phyloP scores from a whole-genome alignment of 208 protist species.

The Trypanosoma grayi region DNA sequence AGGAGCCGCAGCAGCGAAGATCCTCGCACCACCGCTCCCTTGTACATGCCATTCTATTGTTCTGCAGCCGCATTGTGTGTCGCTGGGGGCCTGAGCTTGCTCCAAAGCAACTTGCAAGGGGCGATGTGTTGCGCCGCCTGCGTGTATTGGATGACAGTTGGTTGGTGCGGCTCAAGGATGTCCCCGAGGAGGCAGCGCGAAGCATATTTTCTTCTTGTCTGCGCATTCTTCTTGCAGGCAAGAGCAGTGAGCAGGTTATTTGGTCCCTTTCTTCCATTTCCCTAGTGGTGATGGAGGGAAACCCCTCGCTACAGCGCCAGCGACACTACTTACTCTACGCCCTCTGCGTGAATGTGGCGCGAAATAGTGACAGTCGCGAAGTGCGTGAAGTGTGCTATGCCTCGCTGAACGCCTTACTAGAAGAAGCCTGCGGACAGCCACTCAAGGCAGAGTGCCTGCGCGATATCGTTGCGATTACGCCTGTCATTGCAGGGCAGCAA shows the following conservation, averaged over 20 bases:
- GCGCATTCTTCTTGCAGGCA: slow-evolving; percentile 32
- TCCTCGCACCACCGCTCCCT: background rate
- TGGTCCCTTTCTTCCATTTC: slow-evolving; percentile 49
- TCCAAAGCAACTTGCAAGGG: slow-evolving; percentile 33
- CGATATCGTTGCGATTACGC: slow-evolving; percentile 40
- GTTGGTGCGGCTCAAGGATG: slow-evolving; percentile 40
- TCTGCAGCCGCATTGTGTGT: slow-evolving; percentile 69
- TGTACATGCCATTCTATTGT: slow-evolving; percentile 66
- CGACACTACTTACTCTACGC: slow-evolving; percentile 73
- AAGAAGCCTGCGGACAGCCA: slow-evolving; percentile 34
- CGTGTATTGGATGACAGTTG: slow-evolving; percentile 63
- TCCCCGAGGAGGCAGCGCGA: slow-evolving; percentile 28
- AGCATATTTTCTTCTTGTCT: slow-evolving; percentile 47
- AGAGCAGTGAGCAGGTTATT: slow-evolving; percentile 36
- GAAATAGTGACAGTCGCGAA: slow-evolving; percentile 17
- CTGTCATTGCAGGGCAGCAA: slow-evolving; percentile 61
- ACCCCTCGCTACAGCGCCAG: slow-evolving; percentile 32
- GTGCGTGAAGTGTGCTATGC: slow-evolving; percentile 58
- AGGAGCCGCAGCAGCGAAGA: background rate
- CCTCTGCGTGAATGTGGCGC: slow-evolving; percentile 42
- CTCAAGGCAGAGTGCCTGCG: slow-evolving; percentile 50
- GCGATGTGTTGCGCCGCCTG: slow-evolving; percentile 39
- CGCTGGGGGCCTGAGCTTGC: slow-evolving; percentile 42
- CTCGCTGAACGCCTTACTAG: slow-evolving; percentile 54
- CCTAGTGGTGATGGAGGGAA: slow-evolving; percentile 48